These are phyloP conservation scores for Aspergillus tubingensis DNA, from an alignment of 2,329 filamentous ascomycete species.

Conservation along the genomic window DNA sequence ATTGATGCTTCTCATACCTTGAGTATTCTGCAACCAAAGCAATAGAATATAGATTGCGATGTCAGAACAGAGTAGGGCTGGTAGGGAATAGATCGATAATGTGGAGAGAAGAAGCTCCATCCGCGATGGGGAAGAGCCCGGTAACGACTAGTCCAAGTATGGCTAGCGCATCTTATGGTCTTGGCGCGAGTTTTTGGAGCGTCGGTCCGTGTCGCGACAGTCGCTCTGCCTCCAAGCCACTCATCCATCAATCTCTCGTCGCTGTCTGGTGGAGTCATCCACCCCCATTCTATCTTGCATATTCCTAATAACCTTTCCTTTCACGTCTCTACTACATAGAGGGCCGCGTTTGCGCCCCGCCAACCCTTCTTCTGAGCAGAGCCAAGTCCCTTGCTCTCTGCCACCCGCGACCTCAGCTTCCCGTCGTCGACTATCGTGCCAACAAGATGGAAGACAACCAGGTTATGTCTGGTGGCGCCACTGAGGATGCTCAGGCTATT, in stretches of 20 bases:
- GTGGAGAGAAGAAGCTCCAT: background rate
- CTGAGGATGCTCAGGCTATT: conserved; percentile 31
- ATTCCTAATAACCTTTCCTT: conserved; percentile 3
- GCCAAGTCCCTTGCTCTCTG: conserved; percentile 34
- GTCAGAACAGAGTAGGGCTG: too few species aligned
- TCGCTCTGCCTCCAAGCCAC: conserved; percentile 29
- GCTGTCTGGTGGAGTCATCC: conserved; percentile 12
- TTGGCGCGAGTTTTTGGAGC: conserved; percentile 42
- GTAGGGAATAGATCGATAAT: background rate
- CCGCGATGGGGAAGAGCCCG: background rate
- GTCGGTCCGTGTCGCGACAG: conserved; percentile 34
- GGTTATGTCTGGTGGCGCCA: conserved; percentile 27
- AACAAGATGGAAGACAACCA: conserved; percentile 41
- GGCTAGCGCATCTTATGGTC: conserved; percentile 24
- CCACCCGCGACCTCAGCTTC: conserved; percentile 32
- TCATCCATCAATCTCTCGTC: conserved; percentile 13
- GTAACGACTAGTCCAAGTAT: conserved; percentile 3
- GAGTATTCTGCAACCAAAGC: too few species aligned
- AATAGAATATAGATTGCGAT: too few species aligned
- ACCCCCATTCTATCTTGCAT: conserved; percentile 3
- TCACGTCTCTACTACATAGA: conserved; percentile 3
- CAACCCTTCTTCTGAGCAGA: conserved; percentile 22
- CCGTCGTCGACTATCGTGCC: conserved; percentile 27
- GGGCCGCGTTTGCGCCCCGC: conserved; percentile 16
- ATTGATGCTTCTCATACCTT: too few species aligned